These are phyloP conservation scores for Botrytis galanthina DNA, from an alignment of 2,329 filamentous ascomycete species.

Conservation along the genomic window DNA sequence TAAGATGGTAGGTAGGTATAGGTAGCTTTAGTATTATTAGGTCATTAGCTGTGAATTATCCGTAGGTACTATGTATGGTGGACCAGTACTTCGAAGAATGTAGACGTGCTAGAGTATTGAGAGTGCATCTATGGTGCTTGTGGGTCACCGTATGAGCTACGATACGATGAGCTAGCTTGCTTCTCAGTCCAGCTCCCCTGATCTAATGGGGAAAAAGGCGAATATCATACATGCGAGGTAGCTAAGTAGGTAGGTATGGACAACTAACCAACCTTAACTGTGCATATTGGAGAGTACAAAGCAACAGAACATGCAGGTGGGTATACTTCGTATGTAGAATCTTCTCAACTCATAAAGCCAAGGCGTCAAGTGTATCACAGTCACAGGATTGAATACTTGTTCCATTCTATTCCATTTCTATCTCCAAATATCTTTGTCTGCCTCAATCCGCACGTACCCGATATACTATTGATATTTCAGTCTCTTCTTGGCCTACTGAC, in stretches of 20 bases:
- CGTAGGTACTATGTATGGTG: background rate
- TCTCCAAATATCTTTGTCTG: background rate
- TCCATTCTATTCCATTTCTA: background rate
- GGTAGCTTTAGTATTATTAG: background rate
- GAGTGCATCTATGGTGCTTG: background rate
- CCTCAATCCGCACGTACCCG: background rate
- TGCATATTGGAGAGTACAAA: background rate
- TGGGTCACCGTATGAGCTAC: background rate
- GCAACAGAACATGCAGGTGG: no score
- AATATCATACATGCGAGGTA: background rate
- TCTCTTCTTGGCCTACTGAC: background rate
- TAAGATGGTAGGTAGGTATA: background rate
- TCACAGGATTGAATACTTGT: background rate
- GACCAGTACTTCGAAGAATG: no score
- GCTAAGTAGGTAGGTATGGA: no score
- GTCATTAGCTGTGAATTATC: background rate
- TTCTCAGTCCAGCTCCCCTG: background rate
- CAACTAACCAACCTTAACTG: no score
- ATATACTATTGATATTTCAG: background rate
- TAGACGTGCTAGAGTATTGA: background rate
- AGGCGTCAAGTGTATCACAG: background rate
- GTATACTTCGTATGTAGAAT: no score
- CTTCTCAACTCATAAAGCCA: background rate
- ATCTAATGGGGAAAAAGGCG: background rate
- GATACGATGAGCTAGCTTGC: background rate